phyloP scores from a whole-genome alignment of 2,329 filamentous ascomycete genomes.

The Metarhizium album region DNA sequence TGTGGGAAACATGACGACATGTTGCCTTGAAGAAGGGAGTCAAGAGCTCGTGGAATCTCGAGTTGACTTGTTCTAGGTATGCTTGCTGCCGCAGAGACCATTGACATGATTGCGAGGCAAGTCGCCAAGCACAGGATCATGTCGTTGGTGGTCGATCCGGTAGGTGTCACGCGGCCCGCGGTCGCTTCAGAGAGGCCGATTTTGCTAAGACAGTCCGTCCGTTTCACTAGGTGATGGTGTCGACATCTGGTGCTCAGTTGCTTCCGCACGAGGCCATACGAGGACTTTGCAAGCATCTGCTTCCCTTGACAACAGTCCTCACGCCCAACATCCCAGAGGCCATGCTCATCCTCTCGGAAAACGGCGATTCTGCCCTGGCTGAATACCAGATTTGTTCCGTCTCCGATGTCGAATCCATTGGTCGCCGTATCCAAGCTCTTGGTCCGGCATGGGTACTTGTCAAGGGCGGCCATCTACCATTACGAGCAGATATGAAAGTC shows the following conservation, averaged over 20 bases:
- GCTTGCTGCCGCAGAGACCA: slow-evolving; percentile 27
- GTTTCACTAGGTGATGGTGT: slow-evolving; percentile 69
- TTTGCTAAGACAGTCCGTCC: background rate
- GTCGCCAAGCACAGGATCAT: slow-evolving; percentile 20
- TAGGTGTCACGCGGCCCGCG: slow-evolving; percentile 11
- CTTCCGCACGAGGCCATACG: slow-evolving; percentile 54
- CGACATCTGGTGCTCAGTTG: slow-evolving; percentile 64
- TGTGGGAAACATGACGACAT: no score
- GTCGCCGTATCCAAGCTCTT: slow-evolving; percentile 51
- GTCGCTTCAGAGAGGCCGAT: background rate
- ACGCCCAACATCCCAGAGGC: slow-evolving; percentile 75
- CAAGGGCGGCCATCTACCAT: slow-evolving; percentile 84
- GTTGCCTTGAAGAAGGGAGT: no score
- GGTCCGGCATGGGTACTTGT: slow-evolving; percentile 74
- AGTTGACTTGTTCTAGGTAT: slow-evolving; percentile 22
- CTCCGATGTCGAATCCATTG: slow-evolving; percentile 58
- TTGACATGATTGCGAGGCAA: slow-evolving; percentile 23
- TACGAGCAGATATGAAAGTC: slow-evolving; percentile 50
- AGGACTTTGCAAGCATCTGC: slow-evolving; percentile 46
- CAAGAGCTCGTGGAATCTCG: no score
- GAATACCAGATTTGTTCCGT: slow-evolving; percentile 38
- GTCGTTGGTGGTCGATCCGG: slow-evolving; percentile 27
- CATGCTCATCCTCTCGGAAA: slow-evolving; percentile 47
- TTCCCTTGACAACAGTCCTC: slow-evolving; percentile 56
- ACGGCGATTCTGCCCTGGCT: slow-evolving; percentile 23